Evolutionary conservation across 1,139 yeast species (phyloP), one percentile per base, ranked within the genome.

Genomic region (Tardiomyces depauwii): DNA sequence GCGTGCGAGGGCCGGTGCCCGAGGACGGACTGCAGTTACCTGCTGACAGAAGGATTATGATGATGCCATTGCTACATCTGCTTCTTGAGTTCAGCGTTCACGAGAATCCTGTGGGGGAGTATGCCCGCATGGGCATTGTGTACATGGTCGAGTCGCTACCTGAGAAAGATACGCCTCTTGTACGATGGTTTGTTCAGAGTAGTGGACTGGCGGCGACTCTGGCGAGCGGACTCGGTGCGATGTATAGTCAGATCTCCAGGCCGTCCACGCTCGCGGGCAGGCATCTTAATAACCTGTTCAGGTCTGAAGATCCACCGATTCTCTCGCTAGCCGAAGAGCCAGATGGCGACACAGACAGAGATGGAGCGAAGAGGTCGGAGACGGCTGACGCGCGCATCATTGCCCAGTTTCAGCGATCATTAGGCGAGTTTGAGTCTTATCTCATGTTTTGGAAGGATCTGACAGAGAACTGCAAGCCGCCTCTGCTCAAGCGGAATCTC

Each of bases 401-500:
- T 2, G 25, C 32, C 18, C 48, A 45, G 14, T 42, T 47, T n/a
- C 40, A 38, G 12, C 38, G 18, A 10, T 45, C 49, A 42, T 40
- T 58, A 41, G 45, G 44, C 2, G 48, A 49, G 33, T 61, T 62
- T 47, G 45, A 57, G 25, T 42, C 54, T 2, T 60, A 59, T 41
- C 49, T 63, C 9, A 49, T 53, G 39, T 63, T 62, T 44, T 61
- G 65, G 66, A 64, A 62, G 47, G 64, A 62, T 42, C 47, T 60
- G 47, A 44, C 60, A 16, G 42, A 43, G 14, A 51, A 50, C 40
- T 53, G 63, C 42, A 42, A 41, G 33, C 51, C 58, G 2, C 41
- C 44, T 2, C 40, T 39, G 39, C 47, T 63, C 30, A 45, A 48
- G 18, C 40, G 48, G 25, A 44, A 48, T 16, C 52, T 63, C 14